Evolutionary conservation across 345 rosid species (phyloP).

Genomic region (Arabidopsis arenosa): DNA sequence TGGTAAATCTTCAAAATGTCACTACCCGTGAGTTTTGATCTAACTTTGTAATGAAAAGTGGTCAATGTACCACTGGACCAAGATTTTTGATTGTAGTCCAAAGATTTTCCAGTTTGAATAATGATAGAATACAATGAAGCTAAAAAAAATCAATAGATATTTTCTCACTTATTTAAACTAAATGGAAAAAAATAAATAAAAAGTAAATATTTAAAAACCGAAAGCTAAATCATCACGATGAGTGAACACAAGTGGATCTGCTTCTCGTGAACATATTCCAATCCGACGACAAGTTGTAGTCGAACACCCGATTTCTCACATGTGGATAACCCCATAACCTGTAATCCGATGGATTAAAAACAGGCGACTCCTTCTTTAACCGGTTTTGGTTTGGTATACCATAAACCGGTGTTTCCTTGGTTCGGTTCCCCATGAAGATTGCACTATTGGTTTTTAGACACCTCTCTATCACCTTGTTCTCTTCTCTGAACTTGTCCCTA

Average conservation of each 20-base stretch:
- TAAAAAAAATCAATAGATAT: not conserved
- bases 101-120: not conserved
- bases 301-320: slow-evolving; percentile 57
- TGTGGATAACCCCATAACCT: slow-evolving; percentile 75
- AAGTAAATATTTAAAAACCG: not conserved
- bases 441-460: slow-evolving; percentile 61
- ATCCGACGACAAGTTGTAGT: slow-evolving; percentile 51
- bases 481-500: slow-evolving; percentile 74
- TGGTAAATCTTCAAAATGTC: not conserved
- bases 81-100: not conserved
- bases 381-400: slow-evolving; percentile 15
- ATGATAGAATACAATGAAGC: slow-evolving; percentile 10
- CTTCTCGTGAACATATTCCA: slow-evolving; percentile 49
- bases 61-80: not conserved
- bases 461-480: slow-evolving; percentile 76
- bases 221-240: slow-evolving; percentile 42
- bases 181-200: not conserved
- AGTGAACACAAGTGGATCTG: slow-evolving; percentile 63
- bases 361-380: slow-evolving; percentile 58
- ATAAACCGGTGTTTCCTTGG: slow-evolving; percentile 32
- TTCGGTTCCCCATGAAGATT: slow-evolving; percentile 43
- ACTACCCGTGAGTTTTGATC: not conserved
- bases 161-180: slow-evolving; percentile 19
- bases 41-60: not conserved
- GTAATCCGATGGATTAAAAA: slow-evolving; percentile 74